A percentile compares a stretch with the other conserved stretches of the same genome.
Evolutionary conservation across 495 filamentous ascomycete species (phyloP).

Genomic region (Cudoniella acicularis): DNA sequence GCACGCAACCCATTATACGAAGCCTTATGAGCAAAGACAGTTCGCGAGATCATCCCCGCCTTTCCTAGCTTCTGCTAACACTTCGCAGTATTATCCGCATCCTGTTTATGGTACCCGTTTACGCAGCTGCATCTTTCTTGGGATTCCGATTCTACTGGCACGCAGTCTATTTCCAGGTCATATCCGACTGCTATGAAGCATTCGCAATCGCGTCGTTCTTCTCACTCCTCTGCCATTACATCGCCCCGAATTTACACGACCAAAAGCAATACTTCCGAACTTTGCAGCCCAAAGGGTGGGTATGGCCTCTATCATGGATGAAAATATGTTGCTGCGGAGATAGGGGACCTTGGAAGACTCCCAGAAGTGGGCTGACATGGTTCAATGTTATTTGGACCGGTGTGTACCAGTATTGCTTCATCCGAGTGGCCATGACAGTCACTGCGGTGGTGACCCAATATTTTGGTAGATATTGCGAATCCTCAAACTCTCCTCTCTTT

Average conservation of each 20-base stretch:
- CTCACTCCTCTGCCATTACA: conserved; percentile 79
- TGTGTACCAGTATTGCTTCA: conserved; percentile 88
- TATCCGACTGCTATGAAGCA: conserved; percentile 87
- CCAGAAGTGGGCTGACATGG: conserved; percentile 84
- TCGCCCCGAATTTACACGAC: conserved; percentile 71
- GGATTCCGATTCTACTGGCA: conserved; percentile 74
- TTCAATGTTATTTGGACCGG: conserved; percentile 89
- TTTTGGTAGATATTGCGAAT: conserved; percentile 70
- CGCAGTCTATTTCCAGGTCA: conserved; percentile 75
- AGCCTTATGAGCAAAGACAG: conserved; percentile 80
- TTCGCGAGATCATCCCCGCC: conserved; percentile 32
- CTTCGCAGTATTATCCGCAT: conserved; percentile 73
- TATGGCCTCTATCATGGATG: conserved; percentile 69
- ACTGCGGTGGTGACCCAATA: conserved; percentile 71
- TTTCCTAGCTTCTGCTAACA: conserved; percentile 4
- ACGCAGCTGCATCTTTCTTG: conserved; percentile 74
- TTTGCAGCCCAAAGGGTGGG: conserved; percentile 66
- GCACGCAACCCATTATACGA: conserved; percentile 81
- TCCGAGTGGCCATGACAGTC: conserved; percentile 80
- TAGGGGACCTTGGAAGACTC: conserved; percentile 65
- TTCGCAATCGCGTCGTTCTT: conserved; percentile 92
- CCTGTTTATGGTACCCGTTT: conserved; percentile 86
- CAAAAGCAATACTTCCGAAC: conserved; percentile 87
- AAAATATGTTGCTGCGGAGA: conserved; percentile 64
- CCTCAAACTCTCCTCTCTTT: conserved; percentile 72